Percentiles rank a stretch among this genome's conserved stretches.
These are phyloP conservation scores for Penicillium paxilli DNA, from an alignment of 495 filamentous ascomycete species.

Conservation along the genomic window DNA sequence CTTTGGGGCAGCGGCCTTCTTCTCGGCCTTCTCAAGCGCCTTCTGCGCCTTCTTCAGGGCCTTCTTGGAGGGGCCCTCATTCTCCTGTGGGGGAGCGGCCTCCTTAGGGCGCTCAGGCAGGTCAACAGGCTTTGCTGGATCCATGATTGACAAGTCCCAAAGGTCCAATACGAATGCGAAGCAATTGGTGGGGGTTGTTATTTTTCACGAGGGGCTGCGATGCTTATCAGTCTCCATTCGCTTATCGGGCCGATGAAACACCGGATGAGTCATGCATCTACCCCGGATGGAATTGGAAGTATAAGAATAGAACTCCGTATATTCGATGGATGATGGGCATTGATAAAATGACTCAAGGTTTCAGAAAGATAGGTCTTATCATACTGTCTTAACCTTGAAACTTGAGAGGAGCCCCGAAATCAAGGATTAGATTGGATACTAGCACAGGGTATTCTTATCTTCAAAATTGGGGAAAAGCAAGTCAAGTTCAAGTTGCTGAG, in stretches of 20 bases:
- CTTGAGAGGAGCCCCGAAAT: too few species aligned
- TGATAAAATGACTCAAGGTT: background rate
- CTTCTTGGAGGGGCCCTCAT: conserved; percentile 11
- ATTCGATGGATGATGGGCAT: background rate
- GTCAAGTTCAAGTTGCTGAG: background rate
- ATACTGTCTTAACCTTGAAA: too few species aligned
- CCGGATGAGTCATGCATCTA: conserved; percentile 28
- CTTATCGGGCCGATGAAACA: conserved; percentile 34
- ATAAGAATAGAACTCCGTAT: background rate
- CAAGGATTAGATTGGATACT: too few species aligned
- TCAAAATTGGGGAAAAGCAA: too few species aligned
- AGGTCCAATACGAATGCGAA: conserved; percentile 1
- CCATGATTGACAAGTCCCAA: conserved; percentile 18
- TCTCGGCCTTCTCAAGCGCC: conserved; percentile 58
- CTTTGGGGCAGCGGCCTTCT: conserved; percentile 51
- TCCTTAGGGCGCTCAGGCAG: conserved; percentile 33
- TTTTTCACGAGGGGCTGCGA: conserved; percentile 29
- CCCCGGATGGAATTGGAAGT: background rate
- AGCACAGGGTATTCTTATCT: too few species aligned
- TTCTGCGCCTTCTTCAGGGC: conserved; percentile 64
- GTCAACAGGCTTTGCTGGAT: conserved; percentile 30
- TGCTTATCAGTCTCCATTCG: conserved; percentile 34
- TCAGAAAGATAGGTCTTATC: too few species aligned
- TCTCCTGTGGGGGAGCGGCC: conserved; percentile 9
- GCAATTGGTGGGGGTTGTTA: conserved; percentile 17